Evolutionary conservation across 2,329 filamentous ascomycete species (phyloP), one percentile per base, ranked within the genome.

Genomic region (Didymosphaeria variabile): DNA sequence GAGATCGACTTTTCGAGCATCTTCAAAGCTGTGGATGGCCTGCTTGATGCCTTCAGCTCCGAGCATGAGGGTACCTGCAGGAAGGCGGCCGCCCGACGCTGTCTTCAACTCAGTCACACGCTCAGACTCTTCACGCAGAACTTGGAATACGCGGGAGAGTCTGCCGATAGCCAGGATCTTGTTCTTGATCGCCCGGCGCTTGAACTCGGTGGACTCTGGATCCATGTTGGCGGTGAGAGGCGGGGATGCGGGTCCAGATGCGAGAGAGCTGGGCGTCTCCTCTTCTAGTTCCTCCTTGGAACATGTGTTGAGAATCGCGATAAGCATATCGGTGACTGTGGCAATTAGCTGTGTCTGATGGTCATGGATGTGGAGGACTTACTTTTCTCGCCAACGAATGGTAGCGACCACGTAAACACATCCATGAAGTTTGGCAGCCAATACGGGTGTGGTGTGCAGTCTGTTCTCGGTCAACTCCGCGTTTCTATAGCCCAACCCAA

Each of bases 381-480:
- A 80, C 78, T 83, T 86, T 99, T 99, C 81, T 99, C 95, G 64
- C 95, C 94, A 26, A 99, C 95, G 80, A 99, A 99, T 0, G 95
- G 95, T 62, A 99, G 85, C 36, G 95, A 99, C 95, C 95, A 99
- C n/a, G 95, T 99, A 78, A 99, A 99, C 65, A 99, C 95, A 75
- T 99, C 95, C 95, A 99, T 99, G 78, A 99, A 99, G 84, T 99
- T 99, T 58, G 95, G 95, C 52, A 99, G 87, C 95, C 95, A 99
- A 85, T 99, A 99, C 7, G 95, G 95, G 79, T 99, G 95, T 36
- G 95, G 95, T 23, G 95, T 98, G 87, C 94, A 99, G 85, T 99
- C 78, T 80, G 55, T 34, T 17, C 5, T 10, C 3, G 6, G 59
- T 75, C 57, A 76, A 65, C 44, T 31, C 21, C 12, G 8, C 5